Percentiles rank a stretch among this genome's conserved stretches.
Evolutionary conservation across 2,329 filamentous ascomycete species (phyloP).

Genomic region (Amauroascus verrucosus): DNA sequence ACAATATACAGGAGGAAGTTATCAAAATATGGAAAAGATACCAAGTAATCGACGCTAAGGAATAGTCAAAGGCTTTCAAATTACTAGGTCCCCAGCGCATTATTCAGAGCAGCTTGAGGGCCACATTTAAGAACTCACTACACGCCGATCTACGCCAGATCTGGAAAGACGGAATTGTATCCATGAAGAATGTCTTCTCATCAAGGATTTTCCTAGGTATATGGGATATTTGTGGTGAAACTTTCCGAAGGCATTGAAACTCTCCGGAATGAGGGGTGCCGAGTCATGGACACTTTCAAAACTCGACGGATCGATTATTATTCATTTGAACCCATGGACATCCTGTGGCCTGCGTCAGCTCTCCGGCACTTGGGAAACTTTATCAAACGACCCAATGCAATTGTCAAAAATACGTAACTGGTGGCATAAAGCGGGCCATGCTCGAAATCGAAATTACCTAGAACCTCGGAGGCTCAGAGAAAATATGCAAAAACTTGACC

Average conservation of each 20-base stretch:
- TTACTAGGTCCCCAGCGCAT: too few species aligned
- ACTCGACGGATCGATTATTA: background rate
- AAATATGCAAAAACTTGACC: background rate
- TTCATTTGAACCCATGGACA: too few species aligned
- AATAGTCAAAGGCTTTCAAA: background rate
- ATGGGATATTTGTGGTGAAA: background rate
- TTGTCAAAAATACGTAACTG: background rate
- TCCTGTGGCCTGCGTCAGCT: background rate
- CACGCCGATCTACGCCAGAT: background rate
- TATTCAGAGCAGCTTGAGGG: background rate
- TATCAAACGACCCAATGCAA: background rate
- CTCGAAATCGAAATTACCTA: background rate
- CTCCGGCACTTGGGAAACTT: background rate
- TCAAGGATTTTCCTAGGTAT: background rate
- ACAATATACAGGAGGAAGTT: background rate
- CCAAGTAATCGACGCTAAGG: background rate
- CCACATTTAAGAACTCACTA: background rate
- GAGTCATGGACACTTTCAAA: background rate
- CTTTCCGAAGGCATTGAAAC: background rate
- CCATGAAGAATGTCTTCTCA: background rate
- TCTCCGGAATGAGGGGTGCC: background rate
- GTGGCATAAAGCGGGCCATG: background rate
- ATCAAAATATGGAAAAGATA: background rate
- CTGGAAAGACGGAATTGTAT: conserved; percentile 1
- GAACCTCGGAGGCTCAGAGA: background rate